phyloP scores from a whole-genome alignment of 164 flowering plant genomes.

The Nymphaea thermarum region DNA sequence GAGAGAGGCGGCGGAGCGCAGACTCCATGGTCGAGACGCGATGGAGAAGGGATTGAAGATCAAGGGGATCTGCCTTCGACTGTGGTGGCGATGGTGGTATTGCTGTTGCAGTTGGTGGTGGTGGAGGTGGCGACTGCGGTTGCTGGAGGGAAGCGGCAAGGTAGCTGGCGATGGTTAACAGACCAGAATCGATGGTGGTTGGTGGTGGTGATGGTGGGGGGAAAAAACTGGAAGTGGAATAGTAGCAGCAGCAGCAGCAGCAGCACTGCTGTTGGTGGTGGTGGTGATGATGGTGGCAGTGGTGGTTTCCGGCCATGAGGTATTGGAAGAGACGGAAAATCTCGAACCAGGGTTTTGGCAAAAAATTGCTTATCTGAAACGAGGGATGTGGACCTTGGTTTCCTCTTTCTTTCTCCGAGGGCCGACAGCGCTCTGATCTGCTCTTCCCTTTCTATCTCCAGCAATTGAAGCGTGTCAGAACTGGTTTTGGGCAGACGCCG shows the following conservation, averaged over 20 bases:
- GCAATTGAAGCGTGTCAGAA: too few species aligned
- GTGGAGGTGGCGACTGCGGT: neutral
- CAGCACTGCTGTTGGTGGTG: neutral
- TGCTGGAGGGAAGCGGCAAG: conserved; percentile 2
- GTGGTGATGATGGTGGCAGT: conserved; percentile 4
- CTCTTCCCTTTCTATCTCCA: too few species aligned
- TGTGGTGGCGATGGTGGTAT: neutral
- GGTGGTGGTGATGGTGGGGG: conserved; percentile 16
- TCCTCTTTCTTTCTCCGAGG: too few species aligned
- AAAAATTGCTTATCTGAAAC: too few species aligned
- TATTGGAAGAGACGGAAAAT: too few species aligned
- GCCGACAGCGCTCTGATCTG: too few species aligned
- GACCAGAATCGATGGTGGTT: conserved; percentile 3
- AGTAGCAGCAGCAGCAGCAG: conserved; percentile 7
- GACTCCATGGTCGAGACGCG: conserved; percentile 15
- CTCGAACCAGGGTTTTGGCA: too few species aligned
- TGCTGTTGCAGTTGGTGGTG: neutral
- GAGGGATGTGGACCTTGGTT: too few species aligned
- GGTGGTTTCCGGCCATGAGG: conserved; percentile 30
- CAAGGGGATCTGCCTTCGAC: neutral
- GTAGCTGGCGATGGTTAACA: neutral
- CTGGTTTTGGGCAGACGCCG: too few species aligned
- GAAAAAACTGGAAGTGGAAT: conserved; percentile 5
- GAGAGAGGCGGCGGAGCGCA: conserved; percentile 4
- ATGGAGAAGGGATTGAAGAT: conserved; percentile 48